Percentiles rank a stretch among this genome's conserved stretches.
phyloP scores from a whole-genome alignment of 2,329 filamentous ascomycete genomes.

The Calonectria henricotiae region DNA sequence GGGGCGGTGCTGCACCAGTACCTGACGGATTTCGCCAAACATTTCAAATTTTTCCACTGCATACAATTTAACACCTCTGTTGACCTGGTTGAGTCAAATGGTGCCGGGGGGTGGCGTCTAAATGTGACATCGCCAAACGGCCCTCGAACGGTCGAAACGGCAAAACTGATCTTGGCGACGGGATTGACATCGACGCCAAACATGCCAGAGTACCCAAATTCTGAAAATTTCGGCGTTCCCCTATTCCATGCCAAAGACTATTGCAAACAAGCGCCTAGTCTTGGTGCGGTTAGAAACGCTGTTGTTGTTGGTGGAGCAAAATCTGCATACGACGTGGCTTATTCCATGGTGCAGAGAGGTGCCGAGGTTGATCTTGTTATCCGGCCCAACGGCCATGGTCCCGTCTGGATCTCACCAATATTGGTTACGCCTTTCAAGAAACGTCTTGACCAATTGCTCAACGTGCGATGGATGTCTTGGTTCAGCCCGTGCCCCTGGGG shows the following conservation, averaged over 20 bases:
- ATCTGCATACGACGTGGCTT: slow-evolving; percentile 73
- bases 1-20: slow-evolving; percentile 58
- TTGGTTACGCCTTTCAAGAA: slow-evolving; percentile 75
- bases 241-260: slow-evolving; percentile 66
- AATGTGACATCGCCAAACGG: slow-evolving; percentile 28
- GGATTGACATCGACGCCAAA: slow-evolving; percentile 65
- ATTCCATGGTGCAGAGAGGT: slow-evolving; percentile 67
- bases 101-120: slow-evolving; percentile 44
- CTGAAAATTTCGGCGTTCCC: slow-evolving; percentile 57
- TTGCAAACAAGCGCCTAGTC: slow-evolving; percentile 52
- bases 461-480: slow-evolving; percentile 73
- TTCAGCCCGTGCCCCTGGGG: slow-evolving; percentile 79
- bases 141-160: slow-evolving; percentile 46
- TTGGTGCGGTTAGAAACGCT: slow-evolving; percentile 57
- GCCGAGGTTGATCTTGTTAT: slow-evolving; percentile 69
- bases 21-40: slow-evolving; percentile 57
- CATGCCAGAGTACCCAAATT: slow-evolving; percentile 59
- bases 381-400: slow-evolving; percentile 67
- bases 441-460: slow-evolving; percentile 72
- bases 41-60: slow-evolving; percentile 66
- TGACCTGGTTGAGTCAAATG: slow-evolving; percentile 58
- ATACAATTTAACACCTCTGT: slow-evolving; percentile 69
- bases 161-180: slow-evolving; percentile 67
- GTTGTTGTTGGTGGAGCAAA: slow-evolving; percentile 73
- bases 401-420: slow-evolving; percentile 69